Conservation (phyloP, 495 filamentous ascomycete species). For the Chaetomium fimeti region DNA sequence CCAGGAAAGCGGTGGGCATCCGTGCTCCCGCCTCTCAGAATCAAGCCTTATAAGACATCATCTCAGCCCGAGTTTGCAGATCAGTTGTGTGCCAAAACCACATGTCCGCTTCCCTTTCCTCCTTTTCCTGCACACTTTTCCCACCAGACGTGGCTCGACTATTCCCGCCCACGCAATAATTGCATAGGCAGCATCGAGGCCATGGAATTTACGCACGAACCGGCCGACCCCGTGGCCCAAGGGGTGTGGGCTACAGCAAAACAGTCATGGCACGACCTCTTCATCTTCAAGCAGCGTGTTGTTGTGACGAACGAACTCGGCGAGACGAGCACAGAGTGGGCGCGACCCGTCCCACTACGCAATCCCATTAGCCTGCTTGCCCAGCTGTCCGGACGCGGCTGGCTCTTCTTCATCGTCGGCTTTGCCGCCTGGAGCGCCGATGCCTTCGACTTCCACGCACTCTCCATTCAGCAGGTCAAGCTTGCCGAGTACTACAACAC, state of each 20-base stretch:
- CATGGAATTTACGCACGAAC: slow-evolving; percentile 42
- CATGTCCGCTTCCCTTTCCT: too few relatives aligned
- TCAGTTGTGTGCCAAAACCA: too few relatives aligned
- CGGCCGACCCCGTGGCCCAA: slow-evolving; percentile 58
- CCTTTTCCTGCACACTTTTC: neutral
- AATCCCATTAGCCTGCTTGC: slow-evolving; percentile 62
- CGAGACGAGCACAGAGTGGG: slow-evolving; percentile 58
- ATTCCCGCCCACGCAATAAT: too few relatives aligned
- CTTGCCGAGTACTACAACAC: slow-evolving; percentile 63
- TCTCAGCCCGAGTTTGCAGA: too few relatives aligned
- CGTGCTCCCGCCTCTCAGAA: neutral
- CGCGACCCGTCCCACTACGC: slow-evolving; percentile 53
- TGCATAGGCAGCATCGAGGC: neutral
- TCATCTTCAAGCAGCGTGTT: slow-evolving; percentile 66
- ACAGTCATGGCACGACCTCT: slow-evolving; percentile 62
- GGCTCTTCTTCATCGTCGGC: slow-evolving; percentile 65
- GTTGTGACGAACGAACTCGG: slow-evolving; percentile 59
- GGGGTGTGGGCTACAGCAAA: slow-evolving; percentile 58
- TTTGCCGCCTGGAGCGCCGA: slow-evolving; percentile 66
- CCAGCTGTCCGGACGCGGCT: slow-evolving; percentile 54
- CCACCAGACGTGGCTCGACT: too few relatives aligned
- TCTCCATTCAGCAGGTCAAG: slow-evolving; percentile 69
- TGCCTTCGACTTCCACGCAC: slow-evolving; percentile 74
- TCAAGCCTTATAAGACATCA: neutral
- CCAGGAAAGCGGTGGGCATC: neutral